Percentiles rank a stretch among this genome's conserved stretches.
Evolutionary conservation across 345 rosid genomes (phyloP).

Genomic region (Eutrema yunnanense): DNA sequence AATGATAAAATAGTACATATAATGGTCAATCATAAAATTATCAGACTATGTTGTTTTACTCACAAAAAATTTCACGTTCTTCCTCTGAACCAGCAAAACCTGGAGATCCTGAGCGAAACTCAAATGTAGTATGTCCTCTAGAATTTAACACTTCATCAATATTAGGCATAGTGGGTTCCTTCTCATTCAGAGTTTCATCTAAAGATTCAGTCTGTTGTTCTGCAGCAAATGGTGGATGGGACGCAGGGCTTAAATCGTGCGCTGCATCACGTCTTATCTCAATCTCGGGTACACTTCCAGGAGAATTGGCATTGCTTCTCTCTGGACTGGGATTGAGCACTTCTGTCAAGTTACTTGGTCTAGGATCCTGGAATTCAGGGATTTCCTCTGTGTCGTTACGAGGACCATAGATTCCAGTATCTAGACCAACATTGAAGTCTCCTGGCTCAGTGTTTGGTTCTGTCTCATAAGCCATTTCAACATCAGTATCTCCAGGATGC

Average conservation of each 20-base stretch:
- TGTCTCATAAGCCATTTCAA: constrained; percentile 14
- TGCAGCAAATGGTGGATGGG: constrained; percentile 21
- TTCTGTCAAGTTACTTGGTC: constrained; percentile 34
- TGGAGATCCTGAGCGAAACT: constrained; percentile 44
- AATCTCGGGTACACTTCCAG: constrained; percentile 41
- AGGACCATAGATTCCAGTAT: constrained; percentile 30
- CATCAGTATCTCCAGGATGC: constrained; percentile 19
- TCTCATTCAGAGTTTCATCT: constrained; percentile 36
- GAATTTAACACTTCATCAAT: constrained; percentile 40
- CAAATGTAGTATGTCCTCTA: constrained; percentile 35
- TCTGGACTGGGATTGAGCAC: constrained; percentile 11
- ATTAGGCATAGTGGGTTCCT: constrained; percentile 36
- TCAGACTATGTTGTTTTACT: constrained; percentile 19
- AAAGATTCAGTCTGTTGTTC: constrained; percentile 15
- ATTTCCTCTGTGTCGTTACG: constrained; percentile 30
- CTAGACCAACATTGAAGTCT: not conserved
- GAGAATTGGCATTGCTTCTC: constrained; percentile 20
- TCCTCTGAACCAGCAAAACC: constrained; percentile 36
- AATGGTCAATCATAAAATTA: not conserved
- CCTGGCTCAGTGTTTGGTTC: constrained; percentile 29
- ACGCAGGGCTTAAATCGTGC: constrained; percentile 30
- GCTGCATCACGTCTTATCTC: constrained; percentile 57
- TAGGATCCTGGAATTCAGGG: constrained; percentile 22
- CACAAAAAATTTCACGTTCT: constrained; percentile 45
- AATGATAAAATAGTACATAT: not conserved